phyloP scores from a whole-genome alignment of 768 basidiomycete genomes.

The Calvatia gigantea region DNA sequence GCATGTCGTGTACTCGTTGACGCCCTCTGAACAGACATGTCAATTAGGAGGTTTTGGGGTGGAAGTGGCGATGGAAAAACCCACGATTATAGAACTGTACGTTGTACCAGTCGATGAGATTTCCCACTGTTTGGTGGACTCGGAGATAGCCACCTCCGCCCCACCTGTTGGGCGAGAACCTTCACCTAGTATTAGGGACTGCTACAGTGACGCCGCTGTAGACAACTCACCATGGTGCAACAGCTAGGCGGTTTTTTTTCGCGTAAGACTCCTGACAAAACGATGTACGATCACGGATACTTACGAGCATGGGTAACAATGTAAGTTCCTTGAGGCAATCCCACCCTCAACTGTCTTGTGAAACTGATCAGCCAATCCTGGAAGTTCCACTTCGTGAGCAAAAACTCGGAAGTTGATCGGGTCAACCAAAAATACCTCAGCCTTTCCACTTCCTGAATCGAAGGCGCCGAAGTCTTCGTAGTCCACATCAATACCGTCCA shows the following conservation, averaged over 20 bases:
- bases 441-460: conserved; percentile 44
- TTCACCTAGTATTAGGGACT: conserved; percentile 16
- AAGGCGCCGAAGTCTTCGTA: conserved; percentile 73
- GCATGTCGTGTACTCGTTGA: conserved; percentile 63
- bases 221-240: conserved; percentile 47
- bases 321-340: conserved; percentile 46
- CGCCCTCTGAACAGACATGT: conserved; percentile 42
- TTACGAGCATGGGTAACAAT: conserved; percentile 56
- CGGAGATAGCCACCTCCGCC: conserved; percentile 52
- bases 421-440: conserved; percentile 35
- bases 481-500: conserved; percentile 76
- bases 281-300: conserved; percentile 15
- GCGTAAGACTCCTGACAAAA: not conserved
- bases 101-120: conserved; percentile 64
- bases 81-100: conserved; percentile 45
- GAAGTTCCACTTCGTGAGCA: not conserved
- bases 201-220: not conserved
- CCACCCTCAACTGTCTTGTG: conserved; percentile 44
- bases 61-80: conserved; percentile 14
- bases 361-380: conserved; percentile 52
- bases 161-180: conserved; percentile 40
- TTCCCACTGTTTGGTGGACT: conserved; percentile 50
- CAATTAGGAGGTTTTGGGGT: conserved; percentile 3
- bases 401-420: not conserved
- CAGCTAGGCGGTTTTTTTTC: conserved; percentile 27